Evolutionary conservation across 495 filamentous ascomycete species (phyloP), one percentile per base, ranked within the genome.

Genomic region (Aspergillus baeticus): DNA sequence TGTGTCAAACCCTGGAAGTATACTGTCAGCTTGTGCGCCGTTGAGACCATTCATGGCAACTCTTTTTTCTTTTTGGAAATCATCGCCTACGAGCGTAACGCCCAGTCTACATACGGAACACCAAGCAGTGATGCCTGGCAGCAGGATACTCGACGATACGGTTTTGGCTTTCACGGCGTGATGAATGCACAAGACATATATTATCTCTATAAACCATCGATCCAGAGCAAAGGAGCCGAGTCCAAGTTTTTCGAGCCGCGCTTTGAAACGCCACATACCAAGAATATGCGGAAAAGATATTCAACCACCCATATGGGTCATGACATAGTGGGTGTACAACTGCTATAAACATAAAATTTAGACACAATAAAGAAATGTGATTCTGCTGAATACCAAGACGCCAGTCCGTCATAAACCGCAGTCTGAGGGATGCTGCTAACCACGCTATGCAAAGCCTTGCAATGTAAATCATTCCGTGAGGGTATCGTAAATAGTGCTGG

Each of bases 381-480:
- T 41, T 46, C 21, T 61, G 58, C 49, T 60, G 39, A 54, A 57
- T 55, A 58, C 59, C 51, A 64, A 57, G 69, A 77, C 70, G 69
- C 72, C 72, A 62, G 60, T 61, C 58, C 51, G 50, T 72, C 65
- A 65, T 73, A 67, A 75, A 68, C 61, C 66, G 66, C 61, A 69
- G 67, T 59, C 63, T 60, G 66, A 67, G 68, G 42, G 58, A 72
- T 71, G 71, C 71, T 57, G 54, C 45, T 64, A 69, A 71, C 68
- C 74, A 57, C 74, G 73, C 74, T 77, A 77, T 77, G 74, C 74
- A 76, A 75, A 70, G 59, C 55, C 59, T 65, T 60, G 58, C 63
- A 55, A 68, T 45, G 41, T 57, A 63, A 60, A 60, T 14, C 51
- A 60, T 56, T 61, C 53, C 37, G 43, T 59, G 45, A 43, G 52